A percentile compares a stretch with the other conserved stretches of the same genome.
Evolutionary conservation across 306 rosid species (phyloP).

Genomic region (Gastrolobium villosum): DNA sequence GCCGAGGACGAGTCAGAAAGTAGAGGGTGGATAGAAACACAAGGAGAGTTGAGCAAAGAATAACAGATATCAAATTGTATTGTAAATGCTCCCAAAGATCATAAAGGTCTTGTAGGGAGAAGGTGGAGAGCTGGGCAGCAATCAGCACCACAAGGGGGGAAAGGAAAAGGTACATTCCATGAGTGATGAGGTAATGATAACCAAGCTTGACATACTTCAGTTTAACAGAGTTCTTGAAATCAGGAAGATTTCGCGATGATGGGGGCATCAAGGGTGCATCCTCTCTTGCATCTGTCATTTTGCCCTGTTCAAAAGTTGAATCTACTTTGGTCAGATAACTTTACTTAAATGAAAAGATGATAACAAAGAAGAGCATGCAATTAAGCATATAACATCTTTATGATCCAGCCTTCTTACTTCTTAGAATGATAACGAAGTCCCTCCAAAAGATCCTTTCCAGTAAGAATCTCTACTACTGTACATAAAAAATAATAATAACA

Average conservation of each 20-base stretch:
- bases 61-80: slow-evolving; percentile 73
- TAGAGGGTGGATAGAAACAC: slow-evolving; percentile 82
- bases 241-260: slow-evolving; percentile 77
- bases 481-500: background rate
- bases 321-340: slow-evolving; percentile 24
- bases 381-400: slow-evolving; percentile 26
- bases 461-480: slow-evolving; percentile 3
- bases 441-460: background rate
- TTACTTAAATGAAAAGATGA: slow-evolving; percentile 21
- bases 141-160: slow-evolving; percentile 71
- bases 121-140: slow-evolving; percentile 80
- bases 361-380: background rate
- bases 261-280: slow-evolving; percentile 63
- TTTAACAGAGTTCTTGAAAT: slow-evolving; percentile 83
- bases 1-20: slow-evolving; percentile 80
- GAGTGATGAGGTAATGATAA: slow-evolving; percentile 87
- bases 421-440: slow-evolving; percentile 14
- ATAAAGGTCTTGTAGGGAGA: slow-evolving; percentile 70
- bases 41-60: slow-evolving; percentile 79
- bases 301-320: slow-evolving; percentile 57
- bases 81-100: slow-evolving; percentile 90
- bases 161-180: slow-evolving; percentile 86
- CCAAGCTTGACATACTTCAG: slow-evolving; percentile 93
- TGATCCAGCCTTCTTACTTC: slow-evolving; percentile 9
- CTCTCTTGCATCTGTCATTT: slow-evolving; percentile 66